phyloP scores from a whole-genome alignment of 345 rosid species.

The Eucalyptus marginata region DNA sequence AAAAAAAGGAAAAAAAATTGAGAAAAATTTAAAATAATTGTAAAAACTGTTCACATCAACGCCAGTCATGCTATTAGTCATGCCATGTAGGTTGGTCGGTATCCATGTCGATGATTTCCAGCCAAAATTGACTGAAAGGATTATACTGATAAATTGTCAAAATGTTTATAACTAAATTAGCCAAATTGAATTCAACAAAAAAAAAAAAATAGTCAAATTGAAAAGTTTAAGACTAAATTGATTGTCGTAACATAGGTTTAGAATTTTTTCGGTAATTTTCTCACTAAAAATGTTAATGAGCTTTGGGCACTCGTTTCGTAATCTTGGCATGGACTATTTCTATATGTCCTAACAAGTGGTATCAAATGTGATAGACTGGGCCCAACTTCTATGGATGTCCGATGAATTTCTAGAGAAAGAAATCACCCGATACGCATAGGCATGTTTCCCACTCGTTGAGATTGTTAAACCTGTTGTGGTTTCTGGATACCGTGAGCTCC shows the following conservation, averaged over 20 bases:
- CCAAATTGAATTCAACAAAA: background rate
- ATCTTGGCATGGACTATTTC: background rate
- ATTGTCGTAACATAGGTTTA: fast-evolving
- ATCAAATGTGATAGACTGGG: background rate
- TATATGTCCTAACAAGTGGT: background rate
- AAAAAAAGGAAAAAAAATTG: background rate
- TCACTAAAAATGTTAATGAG: background rate
- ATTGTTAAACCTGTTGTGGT: background rate
- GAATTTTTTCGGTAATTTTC: too few species aligned
- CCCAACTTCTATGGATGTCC: background rate
- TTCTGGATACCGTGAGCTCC: background rate
- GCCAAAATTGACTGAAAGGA: background rate
- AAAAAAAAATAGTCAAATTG: background rate
- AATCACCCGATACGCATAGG: background rate
- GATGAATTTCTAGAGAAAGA: background rate
- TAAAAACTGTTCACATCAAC: background rate
- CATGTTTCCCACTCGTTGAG: background rate
- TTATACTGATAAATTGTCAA: too few species aligned
- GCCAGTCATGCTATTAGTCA: background rate
- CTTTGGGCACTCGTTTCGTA: background rate
- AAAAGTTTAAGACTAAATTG: background rate
- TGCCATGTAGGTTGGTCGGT: fast-evolving
- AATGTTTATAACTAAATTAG: background rate
- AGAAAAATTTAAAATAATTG: background rate
- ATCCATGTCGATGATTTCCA: background rate